Base-by-base conservation (phyloP, 768 basidiomycete genomes). In the Cystofilobasidium ferigula region DNA sequence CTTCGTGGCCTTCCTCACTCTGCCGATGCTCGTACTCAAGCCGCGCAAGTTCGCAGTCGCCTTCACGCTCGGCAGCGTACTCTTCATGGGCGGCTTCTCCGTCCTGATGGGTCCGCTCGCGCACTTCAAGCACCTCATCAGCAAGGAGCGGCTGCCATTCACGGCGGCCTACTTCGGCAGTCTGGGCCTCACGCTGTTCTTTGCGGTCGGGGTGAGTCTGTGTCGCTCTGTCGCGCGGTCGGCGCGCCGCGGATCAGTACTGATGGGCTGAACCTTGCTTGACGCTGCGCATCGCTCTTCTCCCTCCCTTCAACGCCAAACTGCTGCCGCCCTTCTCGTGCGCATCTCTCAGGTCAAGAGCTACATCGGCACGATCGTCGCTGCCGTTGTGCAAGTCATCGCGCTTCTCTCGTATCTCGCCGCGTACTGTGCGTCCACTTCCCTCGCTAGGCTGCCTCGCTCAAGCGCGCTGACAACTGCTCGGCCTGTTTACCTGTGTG, bases 31-130 rank as follows among this genome's bases (percentile, higher is more conserved):
- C 47, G 83, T 83, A 0, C 60, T 87, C 40, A 87, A 88, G 61
- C 90, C 91, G 20, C 80, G 87, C 22, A 95, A 97, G 78, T 97
- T 95, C 74, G 93, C 90, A 0, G 79, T 93, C 47, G 83, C 89
- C 1, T 89, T 93, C 76, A 90, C 88, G 82, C 85, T 72, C 62
- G 70, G 56, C 35, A 47, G 24, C 4, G 14, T 58, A 35, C 47
- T 42, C 26, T 35, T 61, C 43, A 47, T 58, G 35, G 36, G 12
- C 40, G 58, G 64, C 13, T 67, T 67, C 53, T 56, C 61, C 16
- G 66, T 67, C 42, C 56, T 67, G 20, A 56, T 61, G 54, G 66
- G 66, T 14, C 66, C 66, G 4, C 32, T 67, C 34, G 66, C 66
- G 73, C 75, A 98, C 76, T 47, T 89, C 70, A 93, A 90, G 76